Percentiles rank a stretch among this genome's conserved stretches.
Conservation (phyloP, 1,139 yeast species). For the Neolecta irregularis region DNA sequence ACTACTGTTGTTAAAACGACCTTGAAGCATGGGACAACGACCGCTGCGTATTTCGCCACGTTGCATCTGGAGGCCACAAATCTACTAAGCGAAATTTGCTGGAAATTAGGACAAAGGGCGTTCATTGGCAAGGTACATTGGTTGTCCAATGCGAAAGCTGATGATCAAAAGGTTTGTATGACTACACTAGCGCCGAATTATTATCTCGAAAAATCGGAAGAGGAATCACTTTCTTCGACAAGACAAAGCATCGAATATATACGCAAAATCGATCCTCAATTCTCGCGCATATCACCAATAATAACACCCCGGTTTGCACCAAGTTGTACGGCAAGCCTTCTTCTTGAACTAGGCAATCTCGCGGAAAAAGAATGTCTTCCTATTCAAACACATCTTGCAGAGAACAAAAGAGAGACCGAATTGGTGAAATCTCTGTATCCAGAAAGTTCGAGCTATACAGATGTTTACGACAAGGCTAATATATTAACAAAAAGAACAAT, state of each 20-base stretch:
- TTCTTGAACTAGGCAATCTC: slow-evolving; percentile 48
- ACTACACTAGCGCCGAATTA: slow-evolving; percentile 53
- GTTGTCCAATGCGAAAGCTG: no score
- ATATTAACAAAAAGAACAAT: slow-evolving; percentile 53
- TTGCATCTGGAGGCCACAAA: slow-evolving; percentile 64
- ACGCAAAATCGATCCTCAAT: slow-evolving; percentile 34
- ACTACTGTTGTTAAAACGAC: slow-evolving; percentile 50
- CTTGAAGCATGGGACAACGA: slow-evolving; percentile 67
- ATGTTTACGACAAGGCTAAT: slow-evolving; percentile 53
- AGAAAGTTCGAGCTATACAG: slow-evolving; percentile 49
- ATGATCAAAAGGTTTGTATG: slow-evolving; percentile 98
- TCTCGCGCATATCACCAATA: slow-evolving; percentile 46
- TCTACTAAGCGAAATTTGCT: slow-evolving; percentile 56
- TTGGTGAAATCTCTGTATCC: slow-evolving; percentile 70
- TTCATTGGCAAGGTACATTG: slow-evolving; percentile 45
- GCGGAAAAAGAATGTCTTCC: slow-evolving; percentile 40
- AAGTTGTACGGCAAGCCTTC: slow-evolving; percentile 50
- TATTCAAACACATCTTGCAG: slow-evolving; percentile 81
- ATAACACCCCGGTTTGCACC: slow-evolving; percentile 94
- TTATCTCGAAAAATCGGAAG: slow-evolving; percentile 45
- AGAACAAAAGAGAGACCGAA: slow-evolving; percentile 56
- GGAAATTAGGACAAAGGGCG: slow-evolving; percentile 64
- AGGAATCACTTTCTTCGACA: slow-evolving; percentile 41
- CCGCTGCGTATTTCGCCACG: slow-evolving; percentile 84
- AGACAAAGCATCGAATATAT: slow-evolving; percentile 43